Evolutionary conservation across 345 rosid species (phyloP).

Genomic region (Mangifera indica): DNA sequence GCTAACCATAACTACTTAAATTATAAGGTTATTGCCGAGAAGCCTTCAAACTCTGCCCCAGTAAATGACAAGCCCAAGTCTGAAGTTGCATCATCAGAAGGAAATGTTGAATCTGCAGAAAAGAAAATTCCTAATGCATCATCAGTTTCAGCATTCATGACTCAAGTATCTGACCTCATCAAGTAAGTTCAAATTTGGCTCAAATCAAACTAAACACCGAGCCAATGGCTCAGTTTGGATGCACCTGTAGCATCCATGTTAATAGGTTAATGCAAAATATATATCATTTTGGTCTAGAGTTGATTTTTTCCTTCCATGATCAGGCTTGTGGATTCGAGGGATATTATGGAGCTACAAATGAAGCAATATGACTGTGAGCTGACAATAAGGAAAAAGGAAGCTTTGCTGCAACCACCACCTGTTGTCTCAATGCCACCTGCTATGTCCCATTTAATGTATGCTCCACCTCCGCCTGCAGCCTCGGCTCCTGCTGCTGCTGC

Average conservation of each 20-base stretch:
- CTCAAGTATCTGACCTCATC: conserved; percentile 79
- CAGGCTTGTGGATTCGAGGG: conserved; percentile 95
- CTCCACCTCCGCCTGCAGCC: conserved; percentile 37
- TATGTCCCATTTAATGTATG: conserved; percentile 43
- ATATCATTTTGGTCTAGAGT: neutral
- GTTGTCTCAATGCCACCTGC: conserved; percentile 43
- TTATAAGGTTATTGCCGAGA: conserved; percentile 47
- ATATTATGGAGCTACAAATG: conserved; percentile 77
- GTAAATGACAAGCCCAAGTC: conserved; percentile 23
- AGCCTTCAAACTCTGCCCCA: conserved; percentile 51
- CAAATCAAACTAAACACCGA: too few species aligned
- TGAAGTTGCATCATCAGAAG: conserved; percentile 33
- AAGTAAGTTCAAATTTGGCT: too few species aligned
- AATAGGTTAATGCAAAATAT: neutral
- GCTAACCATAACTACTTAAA: conserved; percentile 11
- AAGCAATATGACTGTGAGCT: conserved; percentile 85
- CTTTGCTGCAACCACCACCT: conserved; percentile 55
- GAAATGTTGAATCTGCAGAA: conserved; percentile 35
- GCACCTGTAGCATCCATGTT: too few species aligned
- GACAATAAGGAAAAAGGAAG: conserved; percentile 79
- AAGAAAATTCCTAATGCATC: conserved; percentile 50
- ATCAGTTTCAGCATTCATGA: conserved; percentile 69
- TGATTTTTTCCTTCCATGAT: conserved; percentile 15
- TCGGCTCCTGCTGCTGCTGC: conserved; percentile 41
- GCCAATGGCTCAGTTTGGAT: too few species aligned